Percentiles rank a stretch among this genome's conserved stretches.
Evolutionary conservation across 1,284 basidiomycete species (phyloP).

Genomic region (Cutaneotrichosporon daszewskae): DNA sequence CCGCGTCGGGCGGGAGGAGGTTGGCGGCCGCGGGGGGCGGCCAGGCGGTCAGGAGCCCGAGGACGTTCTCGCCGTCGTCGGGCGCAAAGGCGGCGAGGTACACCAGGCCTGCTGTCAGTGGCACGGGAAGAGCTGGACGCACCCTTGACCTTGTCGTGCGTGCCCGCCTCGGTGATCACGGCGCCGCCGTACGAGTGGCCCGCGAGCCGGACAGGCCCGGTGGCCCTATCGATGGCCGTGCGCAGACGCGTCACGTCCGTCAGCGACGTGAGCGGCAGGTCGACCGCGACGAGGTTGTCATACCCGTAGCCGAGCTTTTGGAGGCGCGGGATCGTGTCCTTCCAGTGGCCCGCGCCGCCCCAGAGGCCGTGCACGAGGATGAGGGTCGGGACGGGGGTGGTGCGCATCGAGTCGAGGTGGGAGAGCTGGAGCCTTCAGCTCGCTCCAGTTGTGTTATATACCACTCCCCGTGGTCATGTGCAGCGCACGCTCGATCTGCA

Average conservation of each 20-base stretch:
- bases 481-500: no score
- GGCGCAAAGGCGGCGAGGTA: slow-evolving; percentile 6
- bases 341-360: slow-evolving; percentile 1
- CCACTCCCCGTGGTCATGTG: no score
- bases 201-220: slow-evolving; percentile 1
- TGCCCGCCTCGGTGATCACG: slow-evolving; percentile 7
- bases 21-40: no score
- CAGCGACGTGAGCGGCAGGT: slow-evolving; percentile 4
- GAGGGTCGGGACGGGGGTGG: not conserved
- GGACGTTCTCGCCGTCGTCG: slow-evolving; percentile 8
- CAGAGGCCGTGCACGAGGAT: slow-evolving; percentile 9
- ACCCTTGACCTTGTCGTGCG: slow-evolving; percentile 3
- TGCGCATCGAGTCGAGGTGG: not conserved
- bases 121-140: not conserved
- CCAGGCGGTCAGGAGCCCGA: not conserved
- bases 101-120: slow-evolving; percentile 1
- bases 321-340: slow-evolving; percentile 1
- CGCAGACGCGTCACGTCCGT: slow-evolving; percentile 1
- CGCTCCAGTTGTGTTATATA: no score
- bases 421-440: no score
- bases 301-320: slow-evolving; percentile 3
- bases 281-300: slow-evolving; percentile 3
- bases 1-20: slow-evolving; percentile 1
- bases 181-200: slow-evolving; percentile 4
- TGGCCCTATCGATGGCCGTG: slow-evolving; percentile 2